These are phyloP conservation scores for Gomphus bonarii DNA, from an alignment of 1,284 basidiomycete genomes.

Conservation along the genomic window DNA sequence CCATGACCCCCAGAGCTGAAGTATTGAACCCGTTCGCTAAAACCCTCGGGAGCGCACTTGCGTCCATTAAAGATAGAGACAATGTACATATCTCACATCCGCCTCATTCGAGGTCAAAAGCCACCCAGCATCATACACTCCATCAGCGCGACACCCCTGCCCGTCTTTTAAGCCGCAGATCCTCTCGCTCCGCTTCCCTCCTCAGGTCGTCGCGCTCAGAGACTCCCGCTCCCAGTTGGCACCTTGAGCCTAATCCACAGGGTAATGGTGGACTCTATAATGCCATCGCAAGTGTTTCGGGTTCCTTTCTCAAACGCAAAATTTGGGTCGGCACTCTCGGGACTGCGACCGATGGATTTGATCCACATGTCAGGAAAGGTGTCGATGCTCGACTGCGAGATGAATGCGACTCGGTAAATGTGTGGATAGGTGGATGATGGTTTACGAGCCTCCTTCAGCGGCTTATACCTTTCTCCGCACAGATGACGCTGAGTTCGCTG, in stretches of 20 bases:
- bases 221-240: constrained; percentile 22
- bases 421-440: constrained; percentile 53
- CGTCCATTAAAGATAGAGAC: constrained; percentile 20
- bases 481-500: constrained; percentile 56
- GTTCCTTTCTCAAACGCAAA: constrained; percentile 35
- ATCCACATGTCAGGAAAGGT: constrained; percentile 41
- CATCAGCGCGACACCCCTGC: constrained; percentile 22
- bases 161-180: constrained; percentile 32
- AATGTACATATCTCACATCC: neutral
- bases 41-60: constrained; percentile 21
- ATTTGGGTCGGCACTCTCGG: constrained; percentile 80
- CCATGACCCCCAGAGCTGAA: constrained; percentile 15
- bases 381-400: constrained; percentile 53
- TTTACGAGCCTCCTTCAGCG: constrained; percentile 15
- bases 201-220: constrained; percentile 19
- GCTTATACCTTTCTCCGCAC: constrained; percentile 20
- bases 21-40: constrained; percentile 29
- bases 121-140: constrained; percentile 29
- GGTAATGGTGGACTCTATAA: constrained; percentile 77
- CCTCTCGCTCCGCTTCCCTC: constrained; percentile 42
- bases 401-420: constrained; percentile 51
- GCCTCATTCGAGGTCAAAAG: constrained; percentile 19
- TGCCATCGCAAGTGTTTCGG: constrained; percentile 55
- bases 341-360: constrained; percentile 52
- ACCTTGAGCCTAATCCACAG: constrained; percentile 59